phyloP scores from a whole-genome alignment of 2,329 filamentous ascomycete species.

The Hysterium pulicare region DNA sequence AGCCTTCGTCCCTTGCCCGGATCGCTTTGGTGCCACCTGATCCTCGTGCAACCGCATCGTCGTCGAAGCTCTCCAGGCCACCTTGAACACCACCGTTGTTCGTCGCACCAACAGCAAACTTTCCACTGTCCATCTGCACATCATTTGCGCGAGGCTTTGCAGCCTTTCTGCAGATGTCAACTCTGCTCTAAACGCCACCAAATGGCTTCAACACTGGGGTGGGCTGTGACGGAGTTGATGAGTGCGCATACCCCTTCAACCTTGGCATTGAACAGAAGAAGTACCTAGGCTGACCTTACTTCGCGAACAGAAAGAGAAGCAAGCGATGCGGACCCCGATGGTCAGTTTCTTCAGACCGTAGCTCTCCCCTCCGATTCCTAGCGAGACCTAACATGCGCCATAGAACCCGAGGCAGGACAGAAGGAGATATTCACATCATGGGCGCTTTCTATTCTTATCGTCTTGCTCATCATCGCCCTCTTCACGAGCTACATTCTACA shows the following conservation, averaged over 20 bases:
- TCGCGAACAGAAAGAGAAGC: constrained; percentile 41
- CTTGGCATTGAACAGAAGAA: constrained; percentile 21
- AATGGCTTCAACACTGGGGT: constrained; percentile 39
- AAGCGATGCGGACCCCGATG: constrained; percentile 47
- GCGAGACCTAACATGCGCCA: constrained; percentile 34
- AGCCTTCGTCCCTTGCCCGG: too few relatives aligned
- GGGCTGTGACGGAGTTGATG: constrained; percentile 37
- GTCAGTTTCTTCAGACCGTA: constrained; percentile 30
- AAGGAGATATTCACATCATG: constrained; percentile 95
- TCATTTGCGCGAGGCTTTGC: constrained; percentile 8
- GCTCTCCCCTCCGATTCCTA: constrained; percentile 10
- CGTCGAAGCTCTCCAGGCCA: too few relatives aligned
- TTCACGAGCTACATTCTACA: constrained; percentile 97
- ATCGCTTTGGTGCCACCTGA: too few relatives aligned
- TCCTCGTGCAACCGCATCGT: too few relatives aligned
- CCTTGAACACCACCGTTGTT: constrained; percentile 4
- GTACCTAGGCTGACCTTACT: constrained; percentile 19
- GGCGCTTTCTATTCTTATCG: constrained; percentile 95
- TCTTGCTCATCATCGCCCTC: constrained; percentile 88
- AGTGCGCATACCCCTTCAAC: constrained; percentile 30
- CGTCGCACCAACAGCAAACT: constrained; percentile 13
- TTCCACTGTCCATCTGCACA: constrained; percentile 16
- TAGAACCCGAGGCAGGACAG: constrained; percentile 75
- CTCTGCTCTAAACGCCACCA: constrained; percentile 21
- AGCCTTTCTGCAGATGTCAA: constrained; percentile 23